Base-by-base conservation (phyloP, 2,329 filamentous ascomycete genomes). In the Cytospora chrysosperma region DNA sequence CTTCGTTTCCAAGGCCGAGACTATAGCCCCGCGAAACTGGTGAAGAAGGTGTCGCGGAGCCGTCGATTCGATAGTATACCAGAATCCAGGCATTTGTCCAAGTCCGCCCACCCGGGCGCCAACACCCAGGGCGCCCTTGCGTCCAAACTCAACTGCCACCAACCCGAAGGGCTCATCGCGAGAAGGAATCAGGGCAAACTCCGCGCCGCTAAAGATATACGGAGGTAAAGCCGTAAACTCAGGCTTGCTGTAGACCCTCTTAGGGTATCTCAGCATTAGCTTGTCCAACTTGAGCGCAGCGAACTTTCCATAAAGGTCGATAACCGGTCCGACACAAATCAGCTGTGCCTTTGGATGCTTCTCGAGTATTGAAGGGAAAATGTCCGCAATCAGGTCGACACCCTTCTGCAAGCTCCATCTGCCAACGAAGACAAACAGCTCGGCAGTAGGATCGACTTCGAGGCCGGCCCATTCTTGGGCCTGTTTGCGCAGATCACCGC, bases 71-170 rank as follows among this genome's bases (percentile, higher is more conserved):
- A 89, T 84, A 0, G 86, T 88, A 72, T 85, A 89, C 87, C 87
- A 89, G 83, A 86, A 89, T 27, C 87, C 87, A 24, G 87, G 87
- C 86, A 89, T 89, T 70, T 88, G 84, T n/a, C 87, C 86, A 26
- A 89, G 78, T 61, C 87, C 87, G 68, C 87, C 87, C 43, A 89
- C 87, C 60, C 86, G 80, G 43, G 86, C 85, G 53, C 87, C 87
- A 62, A 89, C 85, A 68, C 87, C 87, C 51, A 89, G 78, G 24
- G 87, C 87, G 69, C 87, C 87, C 72, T 89, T 89, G 27, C 87
- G 80, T 62, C 87, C 87, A 67, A 89, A 89, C 69, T 89, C 87
- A 52, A 89, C 87, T 32, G 87, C 87, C 7, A 90, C 87, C 32
- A 89, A 76, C 56, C 87, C 87, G 68, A 89, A 90, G 0, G 87